phyloP scores from a whole-genome alignment of 371 early-diverging fungal genomes.

The Nosema muscidifuracis region DNA sequence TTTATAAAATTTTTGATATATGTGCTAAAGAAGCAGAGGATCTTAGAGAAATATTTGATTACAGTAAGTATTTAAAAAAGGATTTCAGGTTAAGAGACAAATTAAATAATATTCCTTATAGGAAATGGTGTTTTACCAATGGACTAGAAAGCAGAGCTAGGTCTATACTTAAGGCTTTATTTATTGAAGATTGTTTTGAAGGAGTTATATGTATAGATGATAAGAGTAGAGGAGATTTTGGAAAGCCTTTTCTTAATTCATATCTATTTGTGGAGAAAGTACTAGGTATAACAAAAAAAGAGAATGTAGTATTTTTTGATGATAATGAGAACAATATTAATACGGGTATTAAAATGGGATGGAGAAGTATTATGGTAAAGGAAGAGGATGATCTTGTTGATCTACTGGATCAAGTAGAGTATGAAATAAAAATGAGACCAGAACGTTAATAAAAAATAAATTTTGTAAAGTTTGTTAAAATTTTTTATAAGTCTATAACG shows the following conservation, averaged over 20 bases:
- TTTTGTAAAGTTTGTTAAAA: too few relatives aligned
- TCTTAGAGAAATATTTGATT: constrained; percentile 7
- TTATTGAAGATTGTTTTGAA: constrained; percentile 40
- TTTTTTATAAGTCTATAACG: too few relatives aligned
- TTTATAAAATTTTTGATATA: constrained; percentile 14
- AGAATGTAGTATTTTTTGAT: constrained; percentile 48
- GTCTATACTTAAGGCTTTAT: constrained; percentile 23
- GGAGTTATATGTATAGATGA: constrained; percentile 43
- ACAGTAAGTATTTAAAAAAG: constrained; percentile 10
- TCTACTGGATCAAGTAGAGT: not conserved
- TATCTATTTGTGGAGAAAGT: constrained; percentile 41
- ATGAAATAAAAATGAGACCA: too few relatives aligned
- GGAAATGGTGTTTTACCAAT: constrained; percentile 51
- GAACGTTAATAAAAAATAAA: too few relatives aligned
- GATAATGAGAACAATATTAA: constrained; percentile 36
- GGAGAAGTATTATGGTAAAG: constrained; percentile 4
- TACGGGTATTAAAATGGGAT: constrained; percentile 33
- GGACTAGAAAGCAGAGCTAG: constrained; percentile 23
- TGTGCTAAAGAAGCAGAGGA: not conserved
- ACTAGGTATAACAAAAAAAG: constrained; percentile 11
- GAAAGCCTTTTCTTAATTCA: constrained; percentile 26
- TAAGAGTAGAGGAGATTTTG: constrained; percentile 3
- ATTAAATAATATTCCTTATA: constrained; percentile 14
- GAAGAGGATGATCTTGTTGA: constrained; percentile 3
- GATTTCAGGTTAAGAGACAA: constrained; percentile 21